phyloP scores from a whole-genome alignment of 148 eudicot species.

The Heliamphora exappendiculata region DNA sequence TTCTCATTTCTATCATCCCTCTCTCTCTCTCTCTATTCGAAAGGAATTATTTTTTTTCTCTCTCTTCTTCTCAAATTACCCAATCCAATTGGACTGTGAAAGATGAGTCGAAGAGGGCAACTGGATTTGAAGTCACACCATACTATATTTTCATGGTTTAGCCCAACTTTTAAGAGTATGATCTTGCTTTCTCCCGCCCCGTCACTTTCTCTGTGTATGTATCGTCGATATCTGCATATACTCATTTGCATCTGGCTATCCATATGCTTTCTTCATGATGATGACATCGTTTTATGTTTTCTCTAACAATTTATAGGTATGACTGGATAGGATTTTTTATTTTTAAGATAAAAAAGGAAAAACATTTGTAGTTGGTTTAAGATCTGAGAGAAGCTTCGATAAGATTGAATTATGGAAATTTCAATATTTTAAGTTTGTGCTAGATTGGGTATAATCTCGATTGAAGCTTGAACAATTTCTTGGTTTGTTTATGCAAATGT shows the following conservation, averaged over 20 bases:
- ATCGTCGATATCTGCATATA: neutral
- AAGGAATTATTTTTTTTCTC: no score
- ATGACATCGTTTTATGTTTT: neutral
- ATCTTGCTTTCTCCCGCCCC: neutral
- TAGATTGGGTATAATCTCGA: no score
- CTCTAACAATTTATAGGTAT: neutral
- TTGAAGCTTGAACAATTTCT: no score
- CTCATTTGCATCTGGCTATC: neutral
- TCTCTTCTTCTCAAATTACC: no score
- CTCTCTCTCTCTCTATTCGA: no score
- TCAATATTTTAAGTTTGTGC: no score
- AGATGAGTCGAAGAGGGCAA: conserved; percentile 1
- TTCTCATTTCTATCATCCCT: no score
- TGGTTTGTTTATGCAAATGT: no score
- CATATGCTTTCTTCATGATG: neutral
- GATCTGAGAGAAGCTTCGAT: no score
- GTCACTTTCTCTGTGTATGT: neutral
- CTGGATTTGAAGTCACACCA: neutral
- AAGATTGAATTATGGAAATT: no score
- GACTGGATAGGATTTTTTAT: neutral
- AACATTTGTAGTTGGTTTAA: neutral
- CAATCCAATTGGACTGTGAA: no score
- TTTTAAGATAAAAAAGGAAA: neutral
- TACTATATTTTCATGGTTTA: neutral
- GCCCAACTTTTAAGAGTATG: conserved; percentile 1